Conservation (phyloP, 2,329 filamentous ascomycete species). For the Knufia petricola region DNA sequence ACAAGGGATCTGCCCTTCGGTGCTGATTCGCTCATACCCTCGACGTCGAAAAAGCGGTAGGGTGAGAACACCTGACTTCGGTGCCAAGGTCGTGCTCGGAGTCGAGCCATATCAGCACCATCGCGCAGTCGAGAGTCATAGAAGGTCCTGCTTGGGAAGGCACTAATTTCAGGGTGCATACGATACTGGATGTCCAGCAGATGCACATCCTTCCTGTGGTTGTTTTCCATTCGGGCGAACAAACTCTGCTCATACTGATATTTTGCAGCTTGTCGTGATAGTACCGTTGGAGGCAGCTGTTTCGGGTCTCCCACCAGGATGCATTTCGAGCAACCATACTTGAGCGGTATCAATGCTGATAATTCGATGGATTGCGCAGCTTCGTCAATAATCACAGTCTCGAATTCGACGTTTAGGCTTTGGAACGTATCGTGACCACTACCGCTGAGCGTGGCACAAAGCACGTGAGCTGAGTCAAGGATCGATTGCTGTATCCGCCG, state of each 20-base stretch:
- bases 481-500: conserved; percentile 83
- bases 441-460: conserved; percentile 90
- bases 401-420: conserved; percentile 87
- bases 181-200: conserved; percentile 96
- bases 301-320: conserved; percentile 97
- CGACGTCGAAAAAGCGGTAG: conserved; percentile 94
- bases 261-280: conserved; percentile 82
- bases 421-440: conserved; percentile 97
- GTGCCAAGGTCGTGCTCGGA: conserved; percentile 80
- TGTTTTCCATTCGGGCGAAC: conserved; percentile 96
- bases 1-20: conserved; percentile 78
- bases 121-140: conserved; percentile 83
- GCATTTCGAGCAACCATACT: conserved; percentile 94
- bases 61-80: conserved; percentile 69
- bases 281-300: conserved; percentile 87
- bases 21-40: conserved; percentile 75
- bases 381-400: conserved; percentile 97
- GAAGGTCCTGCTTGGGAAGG: conserved; percentile 82
- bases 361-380: conserved; percentile 97
- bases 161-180: conserved; percentile 96
- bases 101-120: conserved; percentile 67
- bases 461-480: conserved; percentile 78
- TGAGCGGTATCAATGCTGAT: conserved; percentile 89
- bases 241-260: conserved; percentile 97
- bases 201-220: conserved; percentile 79